Percentiles rank a stretch among this genome's conserved stretches.
Conservation (phyloP, 768 basidiomycete genomes). For the Agrocybe praecox region DNA sequence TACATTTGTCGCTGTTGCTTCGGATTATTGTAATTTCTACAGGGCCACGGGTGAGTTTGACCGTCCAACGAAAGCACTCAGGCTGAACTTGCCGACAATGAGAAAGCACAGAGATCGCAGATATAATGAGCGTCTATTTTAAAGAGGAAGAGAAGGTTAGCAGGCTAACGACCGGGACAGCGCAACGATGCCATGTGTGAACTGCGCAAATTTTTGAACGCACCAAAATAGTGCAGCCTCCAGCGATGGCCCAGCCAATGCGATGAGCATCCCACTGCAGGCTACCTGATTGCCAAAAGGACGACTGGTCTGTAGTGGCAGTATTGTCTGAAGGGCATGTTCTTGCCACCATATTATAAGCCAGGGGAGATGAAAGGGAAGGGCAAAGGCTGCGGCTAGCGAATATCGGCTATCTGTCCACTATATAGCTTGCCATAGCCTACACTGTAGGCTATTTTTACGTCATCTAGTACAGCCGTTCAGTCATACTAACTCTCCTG, state of each 20-base stretch:
- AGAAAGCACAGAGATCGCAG: conserved; percentile 51
- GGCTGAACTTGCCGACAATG: conserved; percentile 63
- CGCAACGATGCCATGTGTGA: too few relatives aligned
- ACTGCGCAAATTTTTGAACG: too few relatives aligned
- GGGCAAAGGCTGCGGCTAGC: not conserved
- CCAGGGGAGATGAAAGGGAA: not conserved
- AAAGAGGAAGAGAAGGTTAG: too few relatives aligned
- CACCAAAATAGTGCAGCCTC: conserved; percentile 60
- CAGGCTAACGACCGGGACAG: too few relatives aligned
- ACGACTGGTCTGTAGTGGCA: conserved; percentile 49
- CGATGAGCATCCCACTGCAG: conserved; percentile 64
- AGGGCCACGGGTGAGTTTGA: not conserved
- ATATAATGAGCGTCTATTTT: conserved; percentile 61
- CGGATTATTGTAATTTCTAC: conserved; percentile 72
- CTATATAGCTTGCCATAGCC: too few relatives aligned
- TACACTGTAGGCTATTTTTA: not conserved
- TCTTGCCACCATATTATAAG: conserved; percentile 1
- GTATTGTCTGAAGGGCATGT: conserved; percentile 59
- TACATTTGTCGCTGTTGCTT: conserved; percentile 83
- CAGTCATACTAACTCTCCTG: too few relatives aligned
- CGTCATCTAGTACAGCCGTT: not conserved
- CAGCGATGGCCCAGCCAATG: conserved; percentile 76
- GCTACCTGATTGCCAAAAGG: conserved; percentile 48
- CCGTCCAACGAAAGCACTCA: not conserved
- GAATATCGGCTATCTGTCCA: too few relatives aligned